These are phyloP conservation scores for Volutella citrinella DNA, from an alignment of 2,329 filamentous ascomycete species.

Conservation along the genomic window DNA sequence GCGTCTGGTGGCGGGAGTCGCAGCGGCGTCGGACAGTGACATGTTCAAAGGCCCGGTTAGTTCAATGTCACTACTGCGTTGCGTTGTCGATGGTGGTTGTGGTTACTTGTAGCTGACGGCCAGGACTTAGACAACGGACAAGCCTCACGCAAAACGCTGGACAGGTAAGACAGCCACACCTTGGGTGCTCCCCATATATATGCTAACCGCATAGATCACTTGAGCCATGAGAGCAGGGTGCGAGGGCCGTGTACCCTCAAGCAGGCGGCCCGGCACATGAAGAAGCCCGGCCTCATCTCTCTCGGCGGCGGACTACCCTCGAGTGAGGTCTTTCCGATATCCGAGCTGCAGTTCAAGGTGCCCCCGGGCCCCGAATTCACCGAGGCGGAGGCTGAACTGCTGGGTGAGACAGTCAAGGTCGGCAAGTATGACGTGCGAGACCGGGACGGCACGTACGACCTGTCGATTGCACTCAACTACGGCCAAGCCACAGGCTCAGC, in stretches of 20 bases:
- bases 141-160: constrained; percentile 79
- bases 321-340: constrained; percentile 88
- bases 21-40: constrained; percentile 73
- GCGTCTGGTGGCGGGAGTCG: constrained; percentile 70
- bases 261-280: constrained; percentile 73
- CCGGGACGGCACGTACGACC: constrained; percentile 58
- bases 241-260: constrained; percentile 74
- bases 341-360: constrained; percentile 71
- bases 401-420: constrained; percentile 60
- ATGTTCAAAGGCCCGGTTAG: constrained; percentile 76
- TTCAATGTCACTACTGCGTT: neutral
- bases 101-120: too few species aligned
- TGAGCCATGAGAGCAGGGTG: constrained; percentile 60
- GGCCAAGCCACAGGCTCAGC: constrained; percentile 82
- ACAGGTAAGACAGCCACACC: too few species aligned
- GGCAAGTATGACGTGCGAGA: constrained; percentile 81
- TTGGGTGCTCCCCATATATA: neutral
- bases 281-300: constrained; percentile 81
- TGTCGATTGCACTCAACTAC: constrained; percentile 90
- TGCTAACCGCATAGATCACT: constrained; percentile 41
- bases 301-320: constrained; percentile 89
- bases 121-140: constrained; percentile 48
- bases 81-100: neutral
- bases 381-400: constrained; percentile 60
- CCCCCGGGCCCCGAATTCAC: constrained; percentile 68